phyloP scores from a whole-genome alignment of 257 asterid genomes.

The Ligustrum vulgare region DNA sequence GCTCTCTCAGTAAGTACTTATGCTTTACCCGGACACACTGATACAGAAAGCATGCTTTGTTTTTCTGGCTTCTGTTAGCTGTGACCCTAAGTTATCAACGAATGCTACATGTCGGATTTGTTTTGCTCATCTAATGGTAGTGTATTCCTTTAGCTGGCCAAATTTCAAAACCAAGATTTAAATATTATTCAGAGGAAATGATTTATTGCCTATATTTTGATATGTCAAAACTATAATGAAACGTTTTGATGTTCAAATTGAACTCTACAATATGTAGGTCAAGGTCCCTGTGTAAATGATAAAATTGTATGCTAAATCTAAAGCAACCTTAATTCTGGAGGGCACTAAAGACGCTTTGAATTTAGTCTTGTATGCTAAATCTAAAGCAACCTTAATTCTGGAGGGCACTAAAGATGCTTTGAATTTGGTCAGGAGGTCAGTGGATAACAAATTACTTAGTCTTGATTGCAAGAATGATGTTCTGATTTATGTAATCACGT shows the following conservation, averaged over 20 bases:
- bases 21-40: constrained; percentile 3
- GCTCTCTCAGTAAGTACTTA: constrained; percentile 71
- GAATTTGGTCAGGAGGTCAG: not conserved
- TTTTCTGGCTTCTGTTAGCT: not conserved
- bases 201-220: not conserved
- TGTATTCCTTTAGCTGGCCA: not conserved
- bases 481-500: not conserved
- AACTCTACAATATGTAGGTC: not conserved
- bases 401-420: not conserved
- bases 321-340: not conserved
- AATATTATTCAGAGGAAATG: not conserved
- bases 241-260: not conserved
- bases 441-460: not conserved
- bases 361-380: not conserved
- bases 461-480: not conserved
- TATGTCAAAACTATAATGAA: not conserved
- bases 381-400: not conserved
- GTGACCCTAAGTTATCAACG: not conserved
- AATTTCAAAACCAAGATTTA: not conserved
- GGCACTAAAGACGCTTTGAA: not conserved
- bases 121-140: not conserved
- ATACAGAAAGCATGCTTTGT: constrained; percentile 2
- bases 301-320: not conserved
- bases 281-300: not conserved
- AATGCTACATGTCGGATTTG: not conserved